Base-by-base conservation (phyloP, 2,329 filamentous ascomycete genomes). In the Ophioceras dolichostomum region DNA sequence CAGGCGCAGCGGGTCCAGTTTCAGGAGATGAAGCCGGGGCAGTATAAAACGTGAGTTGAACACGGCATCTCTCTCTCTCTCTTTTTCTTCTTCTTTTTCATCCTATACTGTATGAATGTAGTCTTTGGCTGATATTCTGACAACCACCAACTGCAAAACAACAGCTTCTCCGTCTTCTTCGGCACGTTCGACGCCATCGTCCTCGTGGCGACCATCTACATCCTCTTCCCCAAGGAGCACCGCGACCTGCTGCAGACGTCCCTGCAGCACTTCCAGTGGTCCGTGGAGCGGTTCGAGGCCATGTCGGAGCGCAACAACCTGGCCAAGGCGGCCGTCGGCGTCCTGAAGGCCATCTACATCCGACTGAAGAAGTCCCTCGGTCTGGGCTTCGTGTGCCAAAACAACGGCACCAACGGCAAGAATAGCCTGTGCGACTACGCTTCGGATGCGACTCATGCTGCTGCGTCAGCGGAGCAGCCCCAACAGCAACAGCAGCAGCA, bases 141-240 rank as follows among this genome's bases (percentile, higher is more conserved):
- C n/a, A n/a, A n/a, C n/a, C n/a, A n/a, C n/a, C n/a, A n/a, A n/a
- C n/a, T n/a, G n/a, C n/a, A n/a, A n/a, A n/a, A 4, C 20, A 10
- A 18, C 31, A 65, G 60, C 18, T 73, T 73, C 45, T 61, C 66
- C 13, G 58, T 79, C 4, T 77, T 78, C 49, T 76, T 76, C 37
- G 72, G 71, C 37, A 77, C 71, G 6, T 79, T 79, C 41, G 75
- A 79, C 46, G 74, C 75, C 12, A 67, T 77, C 16, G 70, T 79
- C 13, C 60, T 79, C 39, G 61, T 77, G 37, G 68, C 74, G 0
- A 68, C 71, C 14, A 68, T 78, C 22, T 76, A 71, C 48, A 76
- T 79, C 24, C 50, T 79, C 8, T 76, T 76, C 42, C 73, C 74
- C 1, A 59, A 57, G 17, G 72, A 77, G 45, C 67, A 75, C 39